phyloP scores from a whole-genome alignment of 106 monocot genomes.

The Platanthera zijinensis region DNA sequence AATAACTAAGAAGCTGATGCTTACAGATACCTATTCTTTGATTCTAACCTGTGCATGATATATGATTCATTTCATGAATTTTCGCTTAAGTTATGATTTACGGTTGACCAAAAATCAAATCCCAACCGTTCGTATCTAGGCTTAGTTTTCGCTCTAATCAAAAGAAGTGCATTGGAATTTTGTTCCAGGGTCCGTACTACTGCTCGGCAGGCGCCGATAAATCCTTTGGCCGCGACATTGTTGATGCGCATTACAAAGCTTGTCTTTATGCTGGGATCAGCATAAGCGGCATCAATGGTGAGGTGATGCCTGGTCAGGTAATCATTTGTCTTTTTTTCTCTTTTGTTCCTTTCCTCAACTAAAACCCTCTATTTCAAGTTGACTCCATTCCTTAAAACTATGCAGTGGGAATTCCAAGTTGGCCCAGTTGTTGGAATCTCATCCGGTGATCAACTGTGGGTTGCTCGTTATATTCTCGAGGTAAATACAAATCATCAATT shows the following conservation, averaged over 20 bases:
- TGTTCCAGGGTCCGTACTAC: constrained; percentile 61
- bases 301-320: constrained; percentile 83
- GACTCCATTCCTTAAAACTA: not conserved
- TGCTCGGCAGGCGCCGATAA: constrained; percentile 59
- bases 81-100: not conserved
- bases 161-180: not conserved
- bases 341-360: not conserved
- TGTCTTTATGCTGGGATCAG: constrained; percentile 63
- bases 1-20: no score
- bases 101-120: not conserved
- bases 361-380: not conserved
- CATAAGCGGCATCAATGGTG: constrained; percentile 66
- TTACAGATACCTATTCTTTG: no score
- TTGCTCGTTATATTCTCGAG: constrained; percentile 74
- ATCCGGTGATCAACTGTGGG: constrained; percentile 57
- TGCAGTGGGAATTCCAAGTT: constrained; percentile 84
- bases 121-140: not conserved
- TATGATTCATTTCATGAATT: not conserved
- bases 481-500: constrained; percentile 14
- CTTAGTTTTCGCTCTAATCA: not conserved
- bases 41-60: no score
- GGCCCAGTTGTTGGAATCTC: constrained; percentile 62
- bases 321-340: not conserved
- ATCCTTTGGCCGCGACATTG: constrained; percentile 61
- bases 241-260: constrained; percentile 70